Evolutionary conservation across 2,329 filamentous ascomycete species (phyloP).

Genomic region (Exutisphaerella laricina): DNA sequence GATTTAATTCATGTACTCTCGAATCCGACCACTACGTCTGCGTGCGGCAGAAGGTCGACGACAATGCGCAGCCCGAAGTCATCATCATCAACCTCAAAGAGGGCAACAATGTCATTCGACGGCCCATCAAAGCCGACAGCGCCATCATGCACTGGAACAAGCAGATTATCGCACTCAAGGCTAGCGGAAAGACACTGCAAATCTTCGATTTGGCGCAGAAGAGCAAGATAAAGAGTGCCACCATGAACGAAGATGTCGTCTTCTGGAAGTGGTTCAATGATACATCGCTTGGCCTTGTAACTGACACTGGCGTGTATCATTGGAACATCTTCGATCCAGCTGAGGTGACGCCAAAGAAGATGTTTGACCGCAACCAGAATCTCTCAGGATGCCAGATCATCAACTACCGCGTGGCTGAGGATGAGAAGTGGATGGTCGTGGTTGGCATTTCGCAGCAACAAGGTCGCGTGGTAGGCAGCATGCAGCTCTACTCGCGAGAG

Average conservation of each 20-base stretch:
- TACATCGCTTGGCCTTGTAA: constrained; percentile 79
- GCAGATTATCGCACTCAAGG: constrained; percentile 94
- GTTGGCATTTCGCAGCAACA: constrained; percentile 93
- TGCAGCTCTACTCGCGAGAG: constrained; percentile 96
- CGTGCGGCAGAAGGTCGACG: constrained; percentile 87
- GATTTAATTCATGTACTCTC: constrained; percentile 88
- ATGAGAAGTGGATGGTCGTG: constrained; percentile 97
- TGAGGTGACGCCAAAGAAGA: constrained; percentile 74
- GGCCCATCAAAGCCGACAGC: constrained; percentile 98
- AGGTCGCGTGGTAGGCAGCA: constrained; percentile 87
- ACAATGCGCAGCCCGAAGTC: constrained; percentile 80
- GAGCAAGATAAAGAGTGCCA: constrained; percentile 92
- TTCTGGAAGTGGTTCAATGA: constrained; percentile 99
- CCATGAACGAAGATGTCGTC: constrained; percentile 93
- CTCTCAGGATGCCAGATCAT: constrained; percentile 94
- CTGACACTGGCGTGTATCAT: constrained; percentile 86
- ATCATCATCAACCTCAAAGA: constrained; percentile 98
- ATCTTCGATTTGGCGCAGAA: constrained; percentile 94
- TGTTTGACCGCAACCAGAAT: constrained; percentile 92
- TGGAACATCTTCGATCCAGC: constrained; percentile 91
- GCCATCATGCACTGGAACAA: constrained; percentile 99
- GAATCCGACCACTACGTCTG: constrained; percentile 97
- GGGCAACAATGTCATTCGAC: constrained; percentile 87
- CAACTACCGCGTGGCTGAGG: constrained; percentile 94
- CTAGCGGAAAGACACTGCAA: constrained; percentile 88